Base-by-base conservation (phyloP, 164 flowering plant genomes). In the Stephania japonica region DNA sequence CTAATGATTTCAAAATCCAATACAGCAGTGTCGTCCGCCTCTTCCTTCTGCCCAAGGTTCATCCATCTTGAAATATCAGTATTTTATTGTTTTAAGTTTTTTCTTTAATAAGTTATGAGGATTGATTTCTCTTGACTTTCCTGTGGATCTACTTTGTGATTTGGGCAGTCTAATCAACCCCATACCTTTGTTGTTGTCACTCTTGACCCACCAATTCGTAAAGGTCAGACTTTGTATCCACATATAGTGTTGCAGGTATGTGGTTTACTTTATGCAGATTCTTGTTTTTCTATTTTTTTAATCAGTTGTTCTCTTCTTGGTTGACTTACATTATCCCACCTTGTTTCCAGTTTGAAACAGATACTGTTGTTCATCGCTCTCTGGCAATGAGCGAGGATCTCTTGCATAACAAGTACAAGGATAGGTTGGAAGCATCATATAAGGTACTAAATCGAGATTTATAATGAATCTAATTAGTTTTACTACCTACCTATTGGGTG, bases 161-260 rank as follows among this genome's bases (percentile, higher is more conserved):
- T n/a, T 80, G 12, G 84, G 72, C 70, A 93, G 99, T 89, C 88
- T 65, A 96, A 96, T 81, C 99, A 93, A 78, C 97, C 98, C 8
- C 97, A 91, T 77, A 96, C 99, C 16, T 92, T 91, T 78, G 98
- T 96, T 59, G 83, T 96, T 72, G 86, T 93, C 56, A 86, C 95
- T 74, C 95, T 96, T 68, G 99, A 96, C 76, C 99, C 99, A 61
- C 99, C 99, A 5, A 96, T 96, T 53, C 89, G 99, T 43, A 96
- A 96, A 75, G 99, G 99, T 23, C 98, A 96, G 81, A 96, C 99
- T 42, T 79, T 96, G 80, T 96, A 96, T 77, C 99, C 99, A 10
- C 99, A 96, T 81, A 91, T 96, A 78, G 99, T 96, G 26, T 67
- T 96, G 86, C 99, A 96, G 98, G 99, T 93, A 86, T 24, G 38